Conservation (phyloP, 768 basidiomycete species). For the Amanita exitialis region DNA sequence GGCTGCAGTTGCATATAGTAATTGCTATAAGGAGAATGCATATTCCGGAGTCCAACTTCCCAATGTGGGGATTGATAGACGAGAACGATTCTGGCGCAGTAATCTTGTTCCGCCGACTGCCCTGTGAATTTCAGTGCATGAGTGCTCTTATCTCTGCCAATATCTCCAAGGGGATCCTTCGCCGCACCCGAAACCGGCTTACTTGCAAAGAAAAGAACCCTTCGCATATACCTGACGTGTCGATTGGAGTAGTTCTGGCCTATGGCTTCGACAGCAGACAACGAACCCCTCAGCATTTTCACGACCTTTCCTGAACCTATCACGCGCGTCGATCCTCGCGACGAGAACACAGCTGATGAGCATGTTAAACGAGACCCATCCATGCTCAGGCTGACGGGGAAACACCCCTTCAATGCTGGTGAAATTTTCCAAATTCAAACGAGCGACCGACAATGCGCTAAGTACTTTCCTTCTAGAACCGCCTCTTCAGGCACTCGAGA, state of each 20-base stretch:
- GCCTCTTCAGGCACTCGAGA: neutral
- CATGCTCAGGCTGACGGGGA: conserved; percentile 43
- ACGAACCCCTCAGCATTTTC: neutral
- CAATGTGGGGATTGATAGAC: too few species aligned
- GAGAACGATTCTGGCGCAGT: neutral
- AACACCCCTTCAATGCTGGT: conserved; percentile 56
- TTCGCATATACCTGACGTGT: neutral
- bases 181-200: neutral
- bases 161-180: neutral
- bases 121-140: neutral
- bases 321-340: neutral
- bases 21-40: too few species aligned
- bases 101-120: neutral
- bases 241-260: neutral
- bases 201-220: neutral
- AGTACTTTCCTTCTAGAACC: neutral
- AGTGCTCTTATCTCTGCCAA: neutral
- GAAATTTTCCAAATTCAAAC: conserved; percentile 24
- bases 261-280: neutral
- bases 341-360: conserved; percentile 14
- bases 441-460: conserved; percentile 23
- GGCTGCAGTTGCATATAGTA: neutral
- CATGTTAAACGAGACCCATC: conserved; percentile 21
- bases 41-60: too few species aligned
- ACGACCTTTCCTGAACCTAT: neutral